phyloP scores from a whole-genome alignment of 108 stramenopile genomes.

The Cyclotella choctawhatcheeana region DNA sequence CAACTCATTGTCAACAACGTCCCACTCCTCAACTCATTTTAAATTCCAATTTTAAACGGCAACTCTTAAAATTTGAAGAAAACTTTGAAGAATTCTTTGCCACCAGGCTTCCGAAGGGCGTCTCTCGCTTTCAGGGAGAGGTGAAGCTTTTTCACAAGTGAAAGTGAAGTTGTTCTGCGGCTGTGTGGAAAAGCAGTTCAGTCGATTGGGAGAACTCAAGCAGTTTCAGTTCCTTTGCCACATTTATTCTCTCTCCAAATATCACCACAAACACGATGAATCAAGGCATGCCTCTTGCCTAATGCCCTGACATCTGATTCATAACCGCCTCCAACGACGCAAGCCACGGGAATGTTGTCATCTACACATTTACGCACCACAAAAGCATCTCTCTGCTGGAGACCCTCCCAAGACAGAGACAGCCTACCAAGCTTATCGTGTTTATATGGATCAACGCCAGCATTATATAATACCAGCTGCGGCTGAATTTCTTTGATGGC shows the following conservation, averaged over 20 bases:
- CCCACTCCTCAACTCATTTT: no score
- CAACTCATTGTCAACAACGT: no score
- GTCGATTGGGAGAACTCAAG: background rate
- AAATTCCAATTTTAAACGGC: no score
- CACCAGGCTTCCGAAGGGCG: no score
- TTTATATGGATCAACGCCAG: conserved; percentile 77
- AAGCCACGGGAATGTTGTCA: conserved; percentile 65
- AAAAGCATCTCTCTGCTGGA: conserved; percentile 63
- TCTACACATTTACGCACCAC: conserved; percentile 64
- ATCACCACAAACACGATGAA: conserved; percentile 70
- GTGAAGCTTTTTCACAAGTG: no score
- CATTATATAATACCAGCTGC: conserved; percentile 83
- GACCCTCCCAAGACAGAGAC: conserved; percentile 63
- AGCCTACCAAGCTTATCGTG: conserved; percentile 75
- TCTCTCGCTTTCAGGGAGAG: no score
- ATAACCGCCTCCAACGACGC: conserved; percentile 84
- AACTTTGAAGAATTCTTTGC: no score
- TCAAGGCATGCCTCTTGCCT: conserved; percentile 72
- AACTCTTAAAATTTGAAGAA: no score
- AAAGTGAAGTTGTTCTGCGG: no score
- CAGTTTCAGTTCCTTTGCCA: background rate
- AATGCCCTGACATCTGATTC: conserved; percentile 61
- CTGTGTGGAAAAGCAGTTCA: no score
- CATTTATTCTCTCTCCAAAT: conserved; percentile 69
- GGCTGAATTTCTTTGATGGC: conserved; percentile 64